Percentiles rank a stretch among this genome's conserved stretches.
phyloP scores from a whole-genome alignment of 1,284 basidiomycete species.

The Fomitopsis schrenkii region DNA sequence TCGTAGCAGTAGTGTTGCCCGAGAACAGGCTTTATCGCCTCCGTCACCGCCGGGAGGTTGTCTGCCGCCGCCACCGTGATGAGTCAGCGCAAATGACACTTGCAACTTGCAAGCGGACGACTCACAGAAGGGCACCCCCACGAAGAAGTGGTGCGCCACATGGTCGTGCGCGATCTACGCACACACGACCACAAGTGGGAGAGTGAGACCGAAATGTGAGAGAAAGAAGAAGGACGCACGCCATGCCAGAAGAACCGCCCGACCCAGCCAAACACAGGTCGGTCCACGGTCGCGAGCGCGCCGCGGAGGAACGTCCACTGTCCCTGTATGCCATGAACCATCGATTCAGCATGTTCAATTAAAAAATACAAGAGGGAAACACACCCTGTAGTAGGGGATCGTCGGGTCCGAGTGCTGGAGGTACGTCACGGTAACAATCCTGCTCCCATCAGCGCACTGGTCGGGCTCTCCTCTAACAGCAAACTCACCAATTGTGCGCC shows the following conservation, averaged over 20 bases:
- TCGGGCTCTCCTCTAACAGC: no score
- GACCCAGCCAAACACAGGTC: slow-evolving; percentile 53
- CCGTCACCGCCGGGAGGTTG: slow-evolving; percentile 35
- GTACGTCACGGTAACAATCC: slow-evolving; percentile 39
- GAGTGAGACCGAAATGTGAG: no score
- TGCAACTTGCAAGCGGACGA: neutral
- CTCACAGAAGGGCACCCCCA: slow-evolving; percentile 34
- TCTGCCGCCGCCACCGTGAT: slow-evolving; percentile 19
- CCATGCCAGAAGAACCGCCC: slow-evolving; percentile 55
- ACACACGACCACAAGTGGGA: no score
- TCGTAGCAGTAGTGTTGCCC: slow-evolving; percentile 39
- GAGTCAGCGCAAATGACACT: neutral
- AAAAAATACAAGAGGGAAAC: no score
- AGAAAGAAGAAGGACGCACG: slow-evolving; percentile 28
- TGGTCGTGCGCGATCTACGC: slow-evolving; percentile 34
- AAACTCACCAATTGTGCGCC: slow-evolving; percentile 33
- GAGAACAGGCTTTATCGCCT: slow-evolving; percentile 35
- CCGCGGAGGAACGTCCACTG: slow-evolving; percentile 55
- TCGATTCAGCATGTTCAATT: no score
- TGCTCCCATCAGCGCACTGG: slow-evolving; percentile 1
- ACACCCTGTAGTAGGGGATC: slow-evolving; percentile 36
- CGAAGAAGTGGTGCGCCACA: slow-evolving; percentile 40
- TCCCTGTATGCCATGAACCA: no score
- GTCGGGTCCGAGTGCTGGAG: slow-evolving; percentile 40
- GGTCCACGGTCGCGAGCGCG: slow-evolving; percentile 54